These are phyloP conservation scores for Daldinia childiae DNA, from an alignment of 495 filamentous ascomycete genomes.

Conservation along the genomic window DNA sequence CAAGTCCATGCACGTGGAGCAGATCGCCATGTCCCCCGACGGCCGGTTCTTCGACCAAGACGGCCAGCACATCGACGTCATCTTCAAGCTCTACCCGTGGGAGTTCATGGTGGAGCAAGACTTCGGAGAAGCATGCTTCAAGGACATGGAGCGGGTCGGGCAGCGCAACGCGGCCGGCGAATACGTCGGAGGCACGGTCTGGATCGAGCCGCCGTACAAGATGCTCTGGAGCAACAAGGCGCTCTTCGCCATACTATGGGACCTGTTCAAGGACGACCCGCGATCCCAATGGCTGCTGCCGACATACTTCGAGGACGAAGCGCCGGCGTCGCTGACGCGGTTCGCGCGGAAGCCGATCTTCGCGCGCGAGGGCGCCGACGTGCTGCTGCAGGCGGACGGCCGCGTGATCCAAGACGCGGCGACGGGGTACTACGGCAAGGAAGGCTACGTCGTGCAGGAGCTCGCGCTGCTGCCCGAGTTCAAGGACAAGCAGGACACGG, in stretches of 20 bases:
- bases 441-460: constrained; percentile 9
- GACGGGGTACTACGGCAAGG: constrained; percentile 11
- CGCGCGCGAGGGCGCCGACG: constrained; percentile 13
- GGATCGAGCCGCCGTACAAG: constrained; percentile 22
- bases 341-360: constrained; percentile 19
- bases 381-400: constrained; percentile 5
- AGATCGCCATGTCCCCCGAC: constrained; percentile 1
- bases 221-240: constrained; percentile 24
- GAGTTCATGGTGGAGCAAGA: constrained; percentile 6
- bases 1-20: constrained; percentile 10
- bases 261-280: constrained; percentile 17
- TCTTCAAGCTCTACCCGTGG: constrained; percentile 22
- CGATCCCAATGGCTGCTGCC: constrained; percentile 12
- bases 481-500: not conserved
- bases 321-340: not conserved
- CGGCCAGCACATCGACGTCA: constrained; percentile 14
- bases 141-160: constrained; percentile 12
- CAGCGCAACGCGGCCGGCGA: constrained; percentile 7
- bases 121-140: constrained; percentile 14
- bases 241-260: constrained; percentile 10
- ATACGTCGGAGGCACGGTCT: constrained; percentile 11
- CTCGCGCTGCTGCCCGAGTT: constrained; percentile 16
- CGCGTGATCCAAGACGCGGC: constrained; percentile 4
- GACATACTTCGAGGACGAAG: constrained; percentile 16
- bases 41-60: constrained; percentile 14